Base-by-base conservation (phyloP, 1,284 basidiomycete genomes). In the Naganishia cerealis region DNA sequence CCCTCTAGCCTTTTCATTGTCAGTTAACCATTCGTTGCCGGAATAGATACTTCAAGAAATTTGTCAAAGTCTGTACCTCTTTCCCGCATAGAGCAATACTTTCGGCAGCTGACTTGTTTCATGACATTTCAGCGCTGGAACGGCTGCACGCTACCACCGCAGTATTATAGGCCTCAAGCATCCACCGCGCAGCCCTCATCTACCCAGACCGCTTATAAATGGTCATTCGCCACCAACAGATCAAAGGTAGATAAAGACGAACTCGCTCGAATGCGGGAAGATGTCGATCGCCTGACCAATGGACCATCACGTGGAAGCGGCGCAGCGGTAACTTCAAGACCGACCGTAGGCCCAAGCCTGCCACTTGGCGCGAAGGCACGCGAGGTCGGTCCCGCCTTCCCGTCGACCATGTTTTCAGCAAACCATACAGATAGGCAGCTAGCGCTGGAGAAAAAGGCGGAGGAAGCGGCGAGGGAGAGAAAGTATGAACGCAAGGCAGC, bases 141-240 rank as follows among this genome's bases (percentile, higher is more conserved):
- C 63, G 75, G 78, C 65, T 77, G 78, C 36, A 74, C 75, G 13
- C 73, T 81, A 2, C 70, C 73, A 5, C 59, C 71, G 10, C 66
- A 71, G 38, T 78, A 75, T 59, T 80, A 80, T 59, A 58, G 52
- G 15, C 36, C 66, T 10, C 71, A 73, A 29, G 62, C 73, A 15
- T 62, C 71, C 12, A 71, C 70, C 1, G 63, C 71, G 13, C 36
- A 56, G 3, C 67, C 72, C 21, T 72, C 76, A 3, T 73, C 75
- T 16, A 68, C 75, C 18, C 73, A 76, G 42, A 79, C 78, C 12
- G 74, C 71, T 5, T 78, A 79, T 68, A 77, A 79, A 67, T 79
- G 78, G 78, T 72, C 71, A 26, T 79, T 79, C 54, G 73, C 75
- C 1, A 70, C 66, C 43, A 72, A 73, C 39, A 67, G 73, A 6